phyloP scores from a whole-genome alignment of 2,329 filamentous ascomycete genomes.

The Neonectria hederae region DNA sequence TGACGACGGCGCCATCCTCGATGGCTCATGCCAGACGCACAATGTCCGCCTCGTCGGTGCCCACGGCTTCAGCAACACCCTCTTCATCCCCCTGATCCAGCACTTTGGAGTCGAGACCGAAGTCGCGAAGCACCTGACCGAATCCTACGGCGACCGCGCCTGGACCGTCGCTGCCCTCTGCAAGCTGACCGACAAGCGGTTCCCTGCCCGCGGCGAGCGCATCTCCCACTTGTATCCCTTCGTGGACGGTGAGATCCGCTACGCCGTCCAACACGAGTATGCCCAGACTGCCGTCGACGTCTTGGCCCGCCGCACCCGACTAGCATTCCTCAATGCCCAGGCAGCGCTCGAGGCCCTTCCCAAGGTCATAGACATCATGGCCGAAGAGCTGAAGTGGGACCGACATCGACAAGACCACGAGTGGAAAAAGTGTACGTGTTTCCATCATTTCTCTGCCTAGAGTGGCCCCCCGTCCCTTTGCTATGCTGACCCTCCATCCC shows the following conservation, averaged over 20 bases:
- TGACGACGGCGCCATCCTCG: conserved; percentile 72
- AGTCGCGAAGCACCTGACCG: conserved; percentile 86
- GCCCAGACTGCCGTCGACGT: conserved; percentile 92
- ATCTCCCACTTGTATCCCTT: conserved; percentile 87
- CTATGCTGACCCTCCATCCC: conserved; percentile 17
- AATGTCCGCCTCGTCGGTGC: conserved; percentile 83
- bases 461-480: neutral
- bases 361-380: conserved; percentile 88
- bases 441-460: conserved; percentile 14
- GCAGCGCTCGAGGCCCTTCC: conserved; percentile 88
- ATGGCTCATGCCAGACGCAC: conserved; percentile 83
- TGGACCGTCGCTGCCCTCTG: conserved; percentile 90
- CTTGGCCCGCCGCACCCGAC: conserved; percentile 81
- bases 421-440: conserved; percentile 76
- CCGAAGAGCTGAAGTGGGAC: conserved; percentile 83
- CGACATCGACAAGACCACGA: conserved; percentile 76
- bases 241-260: conserved; percentile 90
- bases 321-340: conserved; percentile 92
- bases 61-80: conserved; percentile 85
- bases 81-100: conserved; percentile 95
- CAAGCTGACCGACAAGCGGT: conserved; percentile 78
- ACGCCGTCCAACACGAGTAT: conserved; percentile 88
- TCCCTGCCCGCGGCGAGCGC: conserved; percentile 83
- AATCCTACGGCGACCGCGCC: conserved; percentile 90
- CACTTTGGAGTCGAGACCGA: conserved; percentile 93